Evolutionary conservation across 176 grass and related monocot species (phyloP).

Genomic region (Ampelocalamus luodianensis): DNA sequence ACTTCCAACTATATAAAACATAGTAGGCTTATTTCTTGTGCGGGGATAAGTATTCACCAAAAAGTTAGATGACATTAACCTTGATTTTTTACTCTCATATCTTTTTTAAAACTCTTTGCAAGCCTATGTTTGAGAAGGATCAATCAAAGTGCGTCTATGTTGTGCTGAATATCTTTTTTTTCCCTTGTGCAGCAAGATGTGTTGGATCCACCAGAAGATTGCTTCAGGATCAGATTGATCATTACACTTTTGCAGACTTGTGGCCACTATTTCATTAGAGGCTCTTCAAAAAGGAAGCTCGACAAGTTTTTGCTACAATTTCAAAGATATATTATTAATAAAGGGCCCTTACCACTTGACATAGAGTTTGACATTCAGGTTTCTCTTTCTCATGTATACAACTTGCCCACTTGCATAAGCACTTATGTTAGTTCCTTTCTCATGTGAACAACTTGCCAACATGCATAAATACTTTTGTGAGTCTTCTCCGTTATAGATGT

Average conservation of each 20-base stretch:
- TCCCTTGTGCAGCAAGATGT: constrained; percentile 77
- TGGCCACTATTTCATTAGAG: constrained; percentile 91
- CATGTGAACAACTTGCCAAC: constrained; percentile 11
- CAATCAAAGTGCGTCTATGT: not conserved
- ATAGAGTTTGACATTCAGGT: constrained; percentile 99
- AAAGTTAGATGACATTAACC: constrained; percentile 12
- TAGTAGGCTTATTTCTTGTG: constrained; percentile 1
- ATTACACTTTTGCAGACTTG: constrained; percentile 92
- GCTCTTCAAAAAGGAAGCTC: constrained; percentile 93
- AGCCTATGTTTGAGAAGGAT: constrained; percentile 30
- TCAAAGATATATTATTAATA: constrained; percentile 95
- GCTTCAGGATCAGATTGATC: constrained; percentile 96
- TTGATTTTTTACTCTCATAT: constrained; percentile 5
- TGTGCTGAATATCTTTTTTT: constrained; percentile 22
- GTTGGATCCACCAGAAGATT: constrained; percentile 98
- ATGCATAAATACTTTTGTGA: constrained; percentile 18
- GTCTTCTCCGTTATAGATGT: constrained; percentile 15
- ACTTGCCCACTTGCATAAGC: constrained; percentile 14
- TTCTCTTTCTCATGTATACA: constrained; percentile 44
- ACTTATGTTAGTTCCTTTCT: constrained; percentile 49
- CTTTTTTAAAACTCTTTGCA: not conserved
- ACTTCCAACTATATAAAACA: constrained; percentile 33
- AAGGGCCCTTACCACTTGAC: constrained; percentile 92
- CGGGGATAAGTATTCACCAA: not conserved
- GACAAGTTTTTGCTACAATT: constrained; percentile 98